Evolutionary conservation across 345 rosid genomes (phyloP), one percentile per base, ranked within the genome.

Genomic region (Adansonia digitata): DNA sequence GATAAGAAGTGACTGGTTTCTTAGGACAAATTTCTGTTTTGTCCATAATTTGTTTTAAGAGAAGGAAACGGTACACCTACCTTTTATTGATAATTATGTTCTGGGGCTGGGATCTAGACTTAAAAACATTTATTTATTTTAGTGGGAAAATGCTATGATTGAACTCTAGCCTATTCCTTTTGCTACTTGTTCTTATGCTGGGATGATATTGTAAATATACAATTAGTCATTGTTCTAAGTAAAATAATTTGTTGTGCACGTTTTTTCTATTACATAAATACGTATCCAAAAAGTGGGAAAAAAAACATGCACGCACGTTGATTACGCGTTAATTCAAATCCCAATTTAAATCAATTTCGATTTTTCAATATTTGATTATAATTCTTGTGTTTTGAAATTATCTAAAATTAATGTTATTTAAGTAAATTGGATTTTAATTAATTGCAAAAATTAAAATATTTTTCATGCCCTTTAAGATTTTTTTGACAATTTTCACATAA

Each of bases 1-100:
- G 69, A 24, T 55, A 26, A 43, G 6, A 75, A 66, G 64, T 29
- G n/a, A 46, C 31, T 59, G 53, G 29, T 73, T 59, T 26, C 61
- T n/a, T 7, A 57, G 9, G 13, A 7, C 35, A 22, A 37, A 49
- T 14, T n/a, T 14, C 34, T 59, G 37, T 27, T 3, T 18, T 29
- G 18, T 59, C 45, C 45, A 51, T 18, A 7, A 46, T 64, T 64
- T 64, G 27, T 15, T 15, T 35, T 3, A 31, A 35, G 43, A 43
- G 10, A 35, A 62, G 34, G 5, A 14, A 15, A 15, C 10, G 26
- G 12, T 20, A 8, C 0, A 5, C 27, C 56, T 5, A 5, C 8
- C 2, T 49, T 22, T 9, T 52, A 43, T 34, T 60, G 10, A 45
- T 13, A 17, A 2, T 31, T 34, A 20, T 13, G 24, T 22, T 8